Percentiles rank a stretch among this genome's conserved stretches.
Conservation (phyloP, 1,284 basidiomycete genomes). For the Moesziomyces parantarcticus region DNA sequence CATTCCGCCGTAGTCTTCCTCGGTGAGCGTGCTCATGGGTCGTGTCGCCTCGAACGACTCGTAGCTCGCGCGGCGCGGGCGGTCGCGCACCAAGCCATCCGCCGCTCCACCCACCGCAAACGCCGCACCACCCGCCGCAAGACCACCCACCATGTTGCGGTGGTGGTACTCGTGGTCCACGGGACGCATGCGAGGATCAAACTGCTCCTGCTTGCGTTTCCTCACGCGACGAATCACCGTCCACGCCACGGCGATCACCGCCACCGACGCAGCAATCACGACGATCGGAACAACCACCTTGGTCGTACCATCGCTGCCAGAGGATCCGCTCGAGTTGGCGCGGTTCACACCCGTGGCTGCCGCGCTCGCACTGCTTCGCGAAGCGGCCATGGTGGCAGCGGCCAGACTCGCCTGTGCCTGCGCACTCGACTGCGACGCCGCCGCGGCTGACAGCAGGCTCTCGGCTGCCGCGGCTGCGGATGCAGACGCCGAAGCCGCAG, state of each 20-base stretch:
- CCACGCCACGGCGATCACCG: slow-evolving; percentile 31
- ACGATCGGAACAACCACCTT: slow-evolving; percentile 53
- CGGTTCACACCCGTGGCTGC: slow-evolving; percentile 19
- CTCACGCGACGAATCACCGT: slow-evolving; percentile 22
- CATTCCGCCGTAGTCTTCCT: slow-evolving; percentile 20
- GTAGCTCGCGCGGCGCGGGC: slow-evolving; percentile 27
- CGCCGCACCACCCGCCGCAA: slow-evolving; percentile 25
- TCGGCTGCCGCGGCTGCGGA: slow-evolving; percentile 29
- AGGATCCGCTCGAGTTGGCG: slow-evolving; percentile 25
- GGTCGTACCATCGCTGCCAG: slow-evolving; percentile 29
- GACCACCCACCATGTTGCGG: slow-evolving; percentile 16
- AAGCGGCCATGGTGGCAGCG: slow-evolving; percentile 7
- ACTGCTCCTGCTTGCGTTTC: slow-evolving; percentile 15
- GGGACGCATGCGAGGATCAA: slow-evolving; percentile 23
- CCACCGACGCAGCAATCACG: slow-evolving; percentile 33
- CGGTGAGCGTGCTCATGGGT: slow-evolving; percentile 35
- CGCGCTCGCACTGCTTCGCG: slow-evolving; percentile 2
- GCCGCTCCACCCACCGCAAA: slow-evolving; percentile 44
- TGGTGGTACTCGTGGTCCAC: slow-evolving; percentile 25
- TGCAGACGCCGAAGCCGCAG: slow-evolving; percentile 17
- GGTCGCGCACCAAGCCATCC: slow-evolving; percentile 22
- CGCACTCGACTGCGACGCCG: slow-evolving; percentile 17
- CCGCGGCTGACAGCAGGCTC: slow-evolving; percentile 20
- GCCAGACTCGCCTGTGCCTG: slow-evolving; percentile 19
- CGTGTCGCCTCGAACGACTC: slow-evolving; percentile 37